Base-by-base conservation (phyloP, 2,329 filamentous ascomycete species). In the Arthrinium phaeospermum region DNA sequence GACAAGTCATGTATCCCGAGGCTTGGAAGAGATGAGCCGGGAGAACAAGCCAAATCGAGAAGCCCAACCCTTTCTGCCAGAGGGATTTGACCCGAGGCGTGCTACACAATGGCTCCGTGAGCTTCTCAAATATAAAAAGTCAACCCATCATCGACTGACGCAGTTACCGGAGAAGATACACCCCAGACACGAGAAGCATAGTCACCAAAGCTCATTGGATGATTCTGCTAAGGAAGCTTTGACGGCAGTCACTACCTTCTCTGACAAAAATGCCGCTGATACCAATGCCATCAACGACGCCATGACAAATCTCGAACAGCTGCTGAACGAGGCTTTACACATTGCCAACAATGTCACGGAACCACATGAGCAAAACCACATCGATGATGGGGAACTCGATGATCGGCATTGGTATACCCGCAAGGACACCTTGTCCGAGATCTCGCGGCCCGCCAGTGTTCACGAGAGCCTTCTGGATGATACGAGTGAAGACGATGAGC, bases 311-410 rank as follows among this genome's bases (percentile, higher is more conserved):
- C 78, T 88, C 37, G 86, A 88, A 72, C 79, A 82, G 34, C 81
- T 88, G 24, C 76, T 88, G 7, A 82, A 80, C 45, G 86, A 88
- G 76, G 85, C 85, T 14, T 75, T 87, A 12, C 77, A 81, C 1
- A 77, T 88, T 57, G 86, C 85, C 14, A 80, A 83, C 24, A 81
- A 85, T 69, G 82, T 80, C 14, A 79, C 83, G 5, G 81, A 83
- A 45, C 77, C 82, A 22, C 10, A 45, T 41, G 57, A 67, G 47
- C 75, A 61, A 41, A 71, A 51, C 44, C 77, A 79, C 75, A 68
- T 72, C 13, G 76, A 78, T 46, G 77, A 78, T 69, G 71, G 71
- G 57, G 68, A 76, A 41, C 75, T 22, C 16, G 14, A 41, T 64
- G 12, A 19, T 64, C 57, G 10, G 8, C 34, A 41, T n/a, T 64